A percentile compares a stretch with the other conserved stretches of the same genome.
Conservation (phyloP, 2,329 filamentous ascomycete genomes). For the Fusarium drepaniforme region DNA sequence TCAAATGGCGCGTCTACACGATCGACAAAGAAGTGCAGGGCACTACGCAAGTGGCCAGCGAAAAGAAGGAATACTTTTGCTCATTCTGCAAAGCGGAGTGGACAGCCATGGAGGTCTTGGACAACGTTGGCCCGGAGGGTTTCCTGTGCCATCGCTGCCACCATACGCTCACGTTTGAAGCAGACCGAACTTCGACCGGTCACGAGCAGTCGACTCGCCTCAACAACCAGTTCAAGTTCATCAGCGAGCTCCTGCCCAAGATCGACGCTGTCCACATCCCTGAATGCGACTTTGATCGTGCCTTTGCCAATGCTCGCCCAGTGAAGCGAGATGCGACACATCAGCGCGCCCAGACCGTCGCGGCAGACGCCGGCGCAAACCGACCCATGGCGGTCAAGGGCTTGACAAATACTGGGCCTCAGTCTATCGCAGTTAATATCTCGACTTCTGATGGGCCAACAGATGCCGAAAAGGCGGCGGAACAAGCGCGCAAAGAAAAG, state of each 20-base stretch:
- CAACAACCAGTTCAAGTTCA: constrained; percentile 84
- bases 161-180: constrained; percentile 71
- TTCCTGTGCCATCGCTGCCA: constrained; percentile 89
- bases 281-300: constrained; percentile 79
- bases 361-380: constrained; percentile 64
- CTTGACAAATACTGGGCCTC: constrained; percentile 73
- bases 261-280: constrained; percentile 83
- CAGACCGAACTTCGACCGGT: constrained; percentile 76
- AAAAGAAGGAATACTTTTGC: constrained; percentile 94
- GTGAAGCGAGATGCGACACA: constrained; percentile 76
- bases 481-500: constrained; percentile 74
- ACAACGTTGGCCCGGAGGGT: constrained; percentile 75
- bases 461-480: constrained; percentile 75
- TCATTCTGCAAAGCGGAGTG: constrained; percentile 85
- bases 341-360: constrained; percentile 71
- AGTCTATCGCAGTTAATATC: constrained; percentile 78
- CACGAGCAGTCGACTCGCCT: constrained; percentile 80
- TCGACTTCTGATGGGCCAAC: constrained; percentile 74
- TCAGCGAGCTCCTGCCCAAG: constrained; percentile 80
- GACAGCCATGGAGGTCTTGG: constrained; percentile 90
- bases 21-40: constrained; percentile 91
- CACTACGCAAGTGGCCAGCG: constrained; percentile 81
- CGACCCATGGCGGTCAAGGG: constrained; percentile 78
- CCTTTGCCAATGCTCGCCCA: constrained; percentile 71
- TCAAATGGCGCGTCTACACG: constrained; percentile 93